Conservation (phyloP, 352 stramenopile genomes). For the Halophytophthora polymorphica region DNA sequence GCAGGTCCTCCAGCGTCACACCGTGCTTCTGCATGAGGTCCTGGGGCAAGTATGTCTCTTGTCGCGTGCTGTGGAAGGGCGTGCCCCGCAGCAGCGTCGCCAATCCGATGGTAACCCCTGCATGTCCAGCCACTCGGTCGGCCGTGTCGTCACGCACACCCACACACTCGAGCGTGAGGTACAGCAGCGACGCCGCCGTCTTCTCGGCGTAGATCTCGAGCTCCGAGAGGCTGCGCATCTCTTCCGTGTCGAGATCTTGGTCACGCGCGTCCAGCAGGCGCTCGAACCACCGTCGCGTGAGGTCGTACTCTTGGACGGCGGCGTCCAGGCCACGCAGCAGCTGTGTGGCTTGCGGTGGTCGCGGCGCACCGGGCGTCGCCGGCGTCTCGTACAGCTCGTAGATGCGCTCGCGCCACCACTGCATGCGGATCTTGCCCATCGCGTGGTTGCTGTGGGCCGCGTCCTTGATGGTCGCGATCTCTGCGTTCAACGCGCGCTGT, state of each 20-base stretch:
- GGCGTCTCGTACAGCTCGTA: constrained; percentile 56
- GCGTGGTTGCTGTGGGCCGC: constrained; percentile 78
- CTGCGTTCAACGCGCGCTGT: constrained; percentile 88
- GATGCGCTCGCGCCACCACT: constrained; percentile 91
- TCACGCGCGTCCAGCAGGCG: constrained; percentile 87
- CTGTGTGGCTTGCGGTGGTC: constrained; percentile 39
- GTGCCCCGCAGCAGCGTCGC: constrained; percentile 81
- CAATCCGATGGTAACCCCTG: constrained; percentile 83
- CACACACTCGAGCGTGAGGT: constrained; percentile 87
- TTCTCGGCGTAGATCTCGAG: constrained; percentile 87
- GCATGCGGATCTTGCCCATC: constrained; percentile 89
- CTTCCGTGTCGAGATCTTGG: constrained; percentile 80
- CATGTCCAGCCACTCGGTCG: constrained; percentile 80
- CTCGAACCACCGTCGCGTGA: constrained; percentile 91
- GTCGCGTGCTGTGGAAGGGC: constrained; percentile 54
- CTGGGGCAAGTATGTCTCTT: constrained; percentile 79
- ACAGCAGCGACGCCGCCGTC: constrained; percentile 87
- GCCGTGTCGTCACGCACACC: constrained; percentile 67
- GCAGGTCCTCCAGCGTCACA: constrained; percentile 51
- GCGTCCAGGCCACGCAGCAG: constrained; percentile 65
- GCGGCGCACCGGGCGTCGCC: constrained; percentile 22
- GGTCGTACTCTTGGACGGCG: constrained; percentile 63
- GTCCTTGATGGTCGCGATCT: constrained; percentile 90
- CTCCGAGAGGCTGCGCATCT: constrained; percentile 63
- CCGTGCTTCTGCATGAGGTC: constrained; percentile 78